Base-by-base conservation (phyloP, 2,329 filamentous ascomycete genomes). In the Colletotrichum salicis region DNA sequence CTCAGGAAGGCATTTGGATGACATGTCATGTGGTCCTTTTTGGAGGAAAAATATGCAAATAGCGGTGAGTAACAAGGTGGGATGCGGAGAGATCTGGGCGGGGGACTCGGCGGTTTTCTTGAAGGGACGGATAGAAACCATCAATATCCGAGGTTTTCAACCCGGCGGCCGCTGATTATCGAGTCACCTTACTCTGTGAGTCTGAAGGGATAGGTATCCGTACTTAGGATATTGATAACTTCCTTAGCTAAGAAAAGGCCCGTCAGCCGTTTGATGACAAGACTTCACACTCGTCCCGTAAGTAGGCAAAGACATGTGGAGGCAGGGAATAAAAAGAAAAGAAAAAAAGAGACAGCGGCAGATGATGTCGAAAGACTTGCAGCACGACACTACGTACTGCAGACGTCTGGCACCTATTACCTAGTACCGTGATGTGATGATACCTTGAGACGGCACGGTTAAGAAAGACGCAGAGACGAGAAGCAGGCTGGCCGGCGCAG, bases 21-120 rank as follows among this genome's bases (percentile, higher is more conserved):
- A 29, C 62, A 66, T 59, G 62, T 37, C 55, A 55, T 35, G 67
- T 55, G 55, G 55, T 33, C 54, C n/a, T n/a, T 55, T 10, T 33
- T 15, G 37, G 48, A 29, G 35, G 27, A 8, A n/a, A 31, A 27
- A 22, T 70, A 70, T 70, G 67, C 62, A 66, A 54, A 33, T 66
- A 66, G 62, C 62, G 67, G 67, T 70, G 62, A 66, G 11, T 70
- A 35, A 31, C 27, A 19, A 29, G 41, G 41, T 48, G 19, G 41
- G 29, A 48, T 27, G 33, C 27, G n/a, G 33, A 7, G 35, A 59
- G 52, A 56, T 41, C 35, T 22, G 37, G 37, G 54, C 33, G 31
- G 52, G 52, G 22, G 8, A 41, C 31, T 33, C 54, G 52, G 48
- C 37, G 35, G n/a, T 58, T 69, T 45, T 56, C 22, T 58, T 37